Percentiles rank a stretch among this genome's conserved stretches.
Conservation (phyloP, 2,329 filamentous ascomycete genomes). For the Microdochium paspali region DNA sequence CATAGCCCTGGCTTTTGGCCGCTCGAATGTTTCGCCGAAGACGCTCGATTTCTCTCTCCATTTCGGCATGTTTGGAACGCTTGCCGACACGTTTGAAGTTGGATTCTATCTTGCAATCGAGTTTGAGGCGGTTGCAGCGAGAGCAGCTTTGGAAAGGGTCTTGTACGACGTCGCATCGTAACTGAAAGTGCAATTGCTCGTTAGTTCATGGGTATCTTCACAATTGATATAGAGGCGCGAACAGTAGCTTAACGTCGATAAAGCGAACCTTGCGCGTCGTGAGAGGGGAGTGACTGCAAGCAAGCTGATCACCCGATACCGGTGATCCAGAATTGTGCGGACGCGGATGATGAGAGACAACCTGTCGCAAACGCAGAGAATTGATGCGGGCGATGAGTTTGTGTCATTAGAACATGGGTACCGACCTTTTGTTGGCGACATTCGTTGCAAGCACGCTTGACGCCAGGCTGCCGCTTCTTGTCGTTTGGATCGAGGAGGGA, state of each 20-base stretch:
- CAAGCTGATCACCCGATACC: not conserved
- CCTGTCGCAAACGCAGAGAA: not conserved
- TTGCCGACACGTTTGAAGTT: constrained; percentile 82
- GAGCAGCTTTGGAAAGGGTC: constrained; percentile 71
- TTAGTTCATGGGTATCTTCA: constrained; percentile 7
- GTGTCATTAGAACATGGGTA: constrained; percentile 10
- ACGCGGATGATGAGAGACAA: not conserved
- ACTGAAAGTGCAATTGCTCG: constrained; percentile 28
- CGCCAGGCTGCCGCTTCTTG: constrained; percentile 56
- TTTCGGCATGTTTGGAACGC: constrained; percentile 73
- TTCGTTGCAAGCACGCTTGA: constrained; percentile 77
- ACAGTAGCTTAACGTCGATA: no score
- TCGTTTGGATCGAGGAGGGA: constrained; percentile 40
- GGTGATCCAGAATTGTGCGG: not conserved
- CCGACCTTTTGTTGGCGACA: constrained; percentile 78
- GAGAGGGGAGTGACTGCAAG: not conserved
- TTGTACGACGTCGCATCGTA: constrained; percentile 77
- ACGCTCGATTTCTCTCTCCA: constrained; percentile 73
- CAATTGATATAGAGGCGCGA: constrained; percentile 1
- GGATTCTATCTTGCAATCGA: constrained; percentile 78
- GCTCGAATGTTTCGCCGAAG: constrained; percentile 51
- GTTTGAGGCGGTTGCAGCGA: constrained; percentile 68
- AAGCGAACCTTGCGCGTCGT: no score
- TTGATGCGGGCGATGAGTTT: not conserved
- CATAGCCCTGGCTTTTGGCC: constrained; percentile 50